Evolutionary conservation across 805 yeast species (phyloP), one percentile per base, ranked within the genome.

Genomic region (Candida ovalis): DNA sequence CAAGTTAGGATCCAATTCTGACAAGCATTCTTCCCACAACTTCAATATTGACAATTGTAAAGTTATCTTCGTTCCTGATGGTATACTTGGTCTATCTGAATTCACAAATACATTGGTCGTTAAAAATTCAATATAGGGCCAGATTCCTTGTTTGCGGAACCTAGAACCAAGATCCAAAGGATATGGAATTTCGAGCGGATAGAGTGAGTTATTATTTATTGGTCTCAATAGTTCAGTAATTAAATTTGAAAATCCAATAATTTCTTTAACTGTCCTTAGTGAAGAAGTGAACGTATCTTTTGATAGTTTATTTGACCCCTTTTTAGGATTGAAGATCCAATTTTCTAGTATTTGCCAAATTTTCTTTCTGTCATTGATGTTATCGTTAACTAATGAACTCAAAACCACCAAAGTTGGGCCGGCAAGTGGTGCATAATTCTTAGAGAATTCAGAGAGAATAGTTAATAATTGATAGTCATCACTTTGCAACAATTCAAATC

Each of bases 61-160:
- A 1, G 72, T 62, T 9, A 65, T 49, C 43, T 67, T 71, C 15
- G 75, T 76, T 0, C 49, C 58, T 2, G 48, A 68, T 28, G 69
- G 51, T 12, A 73, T 60, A 25, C 61, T 61, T 4, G 78, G 62
- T 8, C 72, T 64, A 2, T 68, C 59, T 2, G 87, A 69, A 23
- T 79, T 76, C 6, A 75, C 77, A 54, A 90, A 80, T 0, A 90
- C 79, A 39, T 85, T 86, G 12, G 75, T 68, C n/a, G 86, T 59
- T 13, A 90, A 62, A 56, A 80, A 89, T 45, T 88, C 92, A 46
- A 87, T 63, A 57, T 91, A 92, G 2, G 94, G 89, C 80, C 90
- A 80, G 5, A 89, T 66, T 2, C 96, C 96, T 28, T 73, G 74
- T 28, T 70, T 77, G 56, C 96, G 75, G 53, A 81, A 77, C 0